Evolutionary conservation across 306 rosid species (phyloP).

Genomic region (Dryas drummondii): DNA sequence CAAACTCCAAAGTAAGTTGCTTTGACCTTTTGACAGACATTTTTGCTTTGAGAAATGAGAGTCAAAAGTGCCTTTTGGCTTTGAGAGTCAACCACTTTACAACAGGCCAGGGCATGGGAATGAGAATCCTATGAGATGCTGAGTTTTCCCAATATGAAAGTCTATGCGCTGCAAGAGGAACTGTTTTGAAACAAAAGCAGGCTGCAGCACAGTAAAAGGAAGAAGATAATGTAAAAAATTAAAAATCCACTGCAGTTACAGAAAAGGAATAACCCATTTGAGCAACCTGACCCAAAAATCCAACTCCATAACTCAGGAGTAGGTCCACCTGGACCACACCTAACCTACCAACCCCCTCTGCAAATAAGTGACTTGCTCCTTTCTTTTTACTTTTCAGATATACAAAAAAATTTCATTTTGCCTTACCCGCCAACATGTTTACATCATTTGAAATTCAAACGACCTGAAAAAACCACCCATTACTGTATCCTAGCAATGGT

Average conservation of each 20-base stretch:
- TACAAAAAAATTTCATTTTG: slow-evolving; percentile 27
- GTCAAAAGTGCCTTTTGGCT: slow-evolving; percentile 23
- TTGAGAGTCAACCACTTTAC: slow-evolving; percentile 14
- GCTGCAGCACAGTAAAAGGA: slow-evolving; percentile 23
- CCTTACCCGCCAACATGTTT: slow-evolving; percentile 29
- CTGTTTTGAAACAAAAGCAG: slow-evolving; percentile 26
- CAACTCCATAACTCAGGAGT: slow-evolving; percentile 31
- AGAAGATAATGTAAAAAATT: slow-evolving; percentile 16
- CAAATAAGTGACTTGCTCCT: slow-evolving; percentile 32
- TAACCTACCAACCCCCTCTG: slow-evolving; percentile 33
- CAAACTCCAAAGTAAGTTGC: slow-evolving; percentile 15
- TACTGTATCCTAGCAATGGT: background rate
- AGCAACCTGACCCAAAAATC: slow-evolving; percentile 30
- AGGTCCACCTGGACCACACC: slow-evolving; percentile 57
- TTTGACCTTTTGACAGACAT: slow-evolving; percentile 22
- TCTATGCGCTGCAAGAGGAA: background rate
- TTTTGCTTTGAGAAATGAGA: slow-evolving; percentile 16
- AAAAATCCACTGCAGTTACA: slow-evolving; percentile 26
- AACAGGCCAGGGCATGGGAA: background rate
- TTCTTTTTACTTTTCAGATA: slow-evolving; percentile 42
- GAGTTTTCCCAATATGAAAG: slow-evolving; percentile 18
- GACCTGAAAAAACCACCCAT: slow-evolving; percentile 17
- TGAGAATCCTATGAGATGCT: slow-evolving; percentile 24
- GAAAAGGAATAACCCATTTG: slow-evolving; percentile 26
- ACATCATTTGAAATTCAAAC: slow-evolving; percentile 45